These are phyloP conservation scores for Spizellomyces sp. DNA, from an alignment of 192 early-diverging fungal species.

Conservation along the genomic window DNA sequence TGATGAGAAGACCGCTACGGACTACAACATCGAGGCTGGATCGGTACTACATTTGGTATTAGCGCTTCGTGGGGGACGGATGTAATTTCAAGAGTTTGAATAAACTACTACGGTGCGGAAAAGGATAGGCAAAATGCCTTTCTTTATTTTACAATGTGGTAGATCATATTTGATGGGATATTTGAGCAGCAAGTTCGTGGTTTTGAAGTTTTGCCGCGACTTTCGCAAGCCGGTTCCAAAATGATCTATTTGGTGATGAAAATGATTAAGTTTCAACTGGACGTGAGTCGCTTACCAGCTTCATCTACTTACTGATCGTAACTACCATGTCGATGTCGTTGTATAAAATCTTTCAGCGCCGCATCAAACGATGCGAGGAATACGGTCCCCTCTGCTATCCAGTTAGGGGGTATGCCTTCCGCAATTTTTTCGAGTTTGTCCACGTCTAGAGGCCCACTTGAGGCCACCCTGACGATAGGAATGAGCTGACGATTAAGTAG, in stretches of 20 bases:
- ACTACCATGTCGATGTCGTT: background rate
- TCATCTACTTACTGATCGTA: no score
- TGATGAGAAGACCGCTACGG: slow-evolving; percentile 72
- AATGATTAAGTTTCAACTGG: no score
- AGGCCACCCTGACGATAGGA: background rate
- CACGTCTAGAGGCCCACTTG: background rate
- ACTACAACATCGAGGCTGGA: slow-evolving; percentile 76
- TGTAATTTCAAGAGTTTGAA: no score
- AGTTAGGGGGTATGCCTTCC: background rate
- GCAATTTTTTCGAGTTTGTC: slow-evolving; percentile 21
- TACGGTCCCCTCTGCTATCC: slow-evolving; percentile 7
- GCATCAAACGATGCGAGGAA: background rate
- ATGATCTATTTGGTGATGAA: no score
- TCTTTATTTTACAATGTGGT: no score
- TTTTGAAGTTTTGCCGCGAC: no score
- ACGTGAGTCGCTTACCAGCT: no score
- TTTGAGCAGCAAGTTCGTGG: no score
- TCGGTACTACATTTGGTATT: slow-evolving; percentile 91
- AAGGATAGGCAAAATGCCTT: no score
- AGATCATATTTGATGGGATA: no score
- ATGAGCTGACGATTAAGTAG: slow-evolving; percentile 11
- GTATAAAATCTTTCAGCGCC: background rate
- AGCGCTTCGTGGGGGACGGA: slow-evolving; percentile 85
- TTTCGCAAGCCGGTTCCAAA: no score
- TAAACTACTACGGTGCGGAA: no score